A percentile compares a stretch with the other conserved stretches of the same genome.
Evolutionary conservation across 2,329 filamentous ascomycete genomes (phyloP).

Genomic region (Aspergillus latus): DNA sequence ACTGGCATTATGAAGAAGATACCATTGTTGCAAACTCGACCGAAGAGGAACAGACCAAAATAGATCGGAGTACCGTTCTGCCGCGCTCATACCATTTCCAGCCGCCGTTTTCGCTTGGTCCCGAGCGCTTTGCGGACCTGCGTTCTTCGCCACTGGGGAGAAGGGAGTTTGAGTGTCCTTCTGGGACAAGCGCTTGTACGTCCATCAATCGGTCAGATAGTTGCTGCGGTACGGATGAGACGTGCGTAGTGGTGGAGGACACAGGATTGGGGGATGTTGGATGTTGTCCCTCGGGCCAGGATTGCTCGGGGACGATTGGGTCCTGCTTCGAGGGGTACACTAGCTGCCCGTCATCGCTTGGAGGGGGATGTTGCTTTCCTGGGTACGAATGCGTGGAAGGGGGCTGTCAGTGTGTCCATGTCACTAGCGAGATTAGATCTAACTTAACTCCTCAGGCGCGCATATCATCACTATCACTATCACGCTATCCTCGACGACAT

Average conservation of each 20-base stretch:
- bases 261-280: slow-evolving; percentile 58
- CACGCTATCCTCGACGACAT: slow-evolving; percentile 33
- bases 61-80: slow-evolving; percentile 7
- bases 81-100: slow-evolving; percentile 19
- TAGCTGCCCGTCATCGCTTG: slow-evolving; percentile 54
- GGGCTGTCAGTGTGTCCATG: slow-evolving; percentile 50
- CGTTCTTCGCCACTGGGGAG: slow-evolving; percentile 17
- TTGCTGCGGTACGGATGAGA: slow-evolving; percentile 56
- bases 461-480: slow-evolving; percentile 38
- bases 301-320: slow-evolving; percentile 53
- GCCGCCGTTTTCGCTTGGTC: slow-evolving; percentile 6
- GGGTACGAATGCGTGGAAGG: slow-evolving; percentile 58
- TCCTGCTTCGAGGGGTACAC: slow-evolving; percentile 55
- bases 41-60: background rate
- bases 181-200: slow-evolving; percentile 54
- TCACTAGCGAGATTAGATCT: background rate
- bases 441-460: slow-evolving; percentile 27
- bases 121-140: slow-evolving; percentile 2
- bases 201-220: slow-evolving; percentile 57
- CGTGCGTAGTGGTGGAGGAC: slow-evolving; percentile 55
- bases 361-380: slow-evolving; percentile 63
- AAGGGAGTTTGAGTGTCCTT: slow-evolving; percentile 58
- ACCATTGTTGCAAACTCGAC: slow-evolving; percentile 1
- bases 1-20: slow-evolving; percentile 41
- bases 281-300: slow-evolving; percentile 57